These are phyloP conservation scores for Primulina huaijiensis DNA, from an alignment of 257 asterid species.

Conservation along the genomic window DNA sequence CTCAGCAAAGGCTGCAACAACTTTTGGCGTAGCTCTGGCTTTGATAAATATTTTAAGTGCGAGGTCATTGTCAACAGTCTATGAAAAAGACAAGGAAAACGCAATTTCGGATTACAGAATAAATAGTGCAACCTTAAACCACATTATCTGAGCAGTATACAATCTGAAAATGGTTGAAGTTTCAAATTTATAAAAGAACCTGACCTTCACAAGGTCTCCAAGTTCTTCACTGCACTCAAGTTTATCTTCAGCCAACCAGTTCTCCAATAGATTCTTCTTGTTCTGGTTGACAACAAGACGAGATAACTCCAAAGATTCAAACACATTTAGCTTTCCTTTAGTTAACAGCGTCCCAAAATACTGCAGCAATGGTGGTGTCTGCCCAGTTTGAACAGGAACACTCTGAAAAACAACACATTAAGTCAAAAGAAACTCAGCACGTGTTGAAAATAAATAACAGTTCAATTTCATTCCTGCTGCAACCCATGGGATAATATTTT, in stretches of 20 bases:
- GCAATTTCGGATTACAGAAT: conserved; percentile 12
- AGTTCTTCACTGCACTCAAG: conserved; percentile 96
- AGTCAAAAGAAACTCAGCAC: no score
- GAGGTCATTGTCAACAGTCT: conserved; percentile 97
- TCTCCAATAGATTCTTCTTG: conserved; percentile 87
- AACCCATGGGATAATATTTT: no score
- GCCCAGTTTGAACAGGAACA: conserved; percentile 97
- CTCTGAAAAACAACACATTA: conserved; percentile 46
- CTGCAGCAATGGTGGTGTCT: conserved; percentile 94
- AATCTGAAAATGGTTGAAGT: not conserved
- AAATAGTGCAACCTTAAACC: no score
- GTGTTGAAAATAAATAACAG: no score
- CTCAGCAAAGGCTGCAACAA: conserved; percentile 96
- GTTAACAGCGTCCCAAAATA: conserved; percentile 87
- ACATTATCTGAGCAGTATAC: not conserved
- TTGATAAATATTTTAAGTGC: conserved; percentile 86
- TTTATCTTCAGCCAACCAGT: conserved; percentile 96
- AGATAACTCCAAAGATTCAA: conserved; percentile 87
- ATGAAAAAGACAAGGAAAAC: conserved; percentile 23
- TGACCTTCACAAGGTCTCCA: conserved; percentile 94
- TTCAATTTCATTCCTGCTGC: no score
- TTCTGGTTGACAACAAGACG: conserved; percentile 95
- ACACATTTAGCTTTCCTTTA: conserved; percentile 82
- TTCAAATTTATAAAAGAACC: conserved; percentile 2
- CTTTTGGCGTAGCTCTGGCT: conserved; percentile 97